Percentiles rank a stretch among this genome's conserved stretches.
phyloP scores from a whole-genome alignment of 1,284 basidiomycete genomes.

The Cutaneotrichosporon daszewskae region DNA sequence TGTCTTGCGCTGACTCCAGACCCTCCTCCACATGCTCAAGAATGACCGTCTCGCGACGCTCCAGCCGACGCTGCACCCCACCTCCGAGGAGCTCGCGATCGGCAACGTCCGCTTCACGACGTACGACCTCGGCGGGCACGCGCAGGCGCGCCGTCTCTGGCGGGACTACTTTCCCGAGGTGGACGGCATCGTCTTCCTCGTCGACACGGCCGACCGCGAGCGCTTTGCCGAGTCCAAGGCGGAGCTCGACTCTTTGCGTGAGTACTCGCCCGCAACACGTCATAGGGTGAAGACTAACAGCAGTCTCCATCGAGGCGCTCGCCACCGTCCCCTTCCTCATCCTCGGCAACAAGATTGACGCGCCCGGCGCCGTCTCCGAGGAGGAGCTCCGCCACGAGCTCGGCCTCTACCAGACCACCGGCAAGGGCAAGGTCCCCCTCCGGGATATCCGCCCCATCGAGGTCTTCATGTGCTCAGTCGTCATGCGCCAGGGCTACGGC shows the following conservation, averaged over 20 bases:
- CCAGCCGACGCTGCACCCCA: constrained; percentile 98
- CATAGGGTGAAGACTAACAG: not conserved
- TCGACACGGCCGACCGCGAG: constrained; percentile 94
- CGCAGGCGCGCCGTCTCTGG: constrained; percentile 98
- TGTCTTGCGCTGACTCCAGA: constrained; percentile 53
- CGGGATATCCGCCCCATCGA: constrained; percentile 97
- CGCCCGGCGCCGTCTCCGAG: constrained; percentile 93
- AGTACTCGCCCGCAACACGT: too few relatives aligned
- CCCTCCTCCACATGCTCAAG: constrained; percentile 98
- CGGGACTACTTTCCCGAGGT: constrained; percentile 99
- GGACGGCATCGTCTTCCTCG: constrained; percentile 97
- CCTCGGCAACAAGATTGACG: constrained; percentile 99
- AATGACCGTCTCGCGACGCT: constrained; percentile 96
- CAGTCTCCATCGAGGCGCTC: constrained; percentile 74
- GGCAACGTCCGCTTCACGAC: constrained; percentile 99
- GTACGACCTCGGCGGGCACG: constrained; percentile 96
- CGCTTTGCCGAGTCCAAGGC: constrained; percentile 94
- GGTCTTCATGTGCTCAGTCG: constrained; percentile 99
- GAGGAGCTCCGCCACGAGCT: constrained; percentile 94
- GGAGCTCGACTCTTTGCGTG: constrained; percentile 84
- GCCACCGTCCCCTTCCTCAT: constrained; percentile 97
- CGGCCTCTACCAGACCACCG: constrained; percentile 96
- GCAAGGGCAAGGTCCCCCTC: constrained; percentile 97
- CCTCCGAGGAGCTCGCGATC: constrained; percentile 97
- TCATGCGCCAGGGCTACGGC: constrained; percentile 97